phyloP scores from a whole-genome alignment of 2,329 filamentous ascomycete genomes.

The Elsinoe necatrix region DNA sequence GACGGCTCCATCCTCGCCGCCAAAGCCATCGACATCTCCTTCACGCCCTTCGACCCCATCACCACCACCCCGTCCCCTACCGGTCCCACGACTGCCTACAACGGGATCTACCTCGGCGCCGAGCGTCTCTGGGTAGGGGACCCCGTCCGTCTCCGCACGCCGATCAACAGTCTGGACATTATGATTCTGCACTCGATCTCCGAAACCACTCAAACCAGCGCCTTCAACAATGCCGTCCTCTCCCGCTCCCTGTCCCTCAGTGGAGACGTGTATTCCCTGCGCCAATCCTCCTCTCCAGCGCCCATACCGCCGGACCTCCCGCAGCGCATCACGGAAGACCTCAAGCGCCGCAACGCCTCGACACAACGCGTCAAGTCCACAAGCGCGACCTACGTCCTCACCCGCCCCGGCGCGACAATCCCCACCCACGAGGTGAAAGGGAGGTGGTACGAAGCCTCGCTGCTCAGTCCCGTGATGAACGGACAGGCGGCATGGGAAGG shows the following conservation, averaged over 20 bases:
- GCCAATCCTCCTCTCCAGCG: constrained; percentile 18
- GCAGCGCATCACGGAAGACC: constrained; percentile 44
- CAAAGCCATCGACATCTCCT: constrained; percentile 47
- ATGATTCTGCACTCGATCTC: constrained; percentile 40
- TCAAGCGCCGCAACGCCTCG: constrained; percentile 39
- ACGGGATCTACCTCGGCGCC: constrained; percentile 48
- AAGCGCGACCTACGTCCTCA: constrained; percentile 38
- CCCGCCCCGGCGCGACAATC: constrained; percentile 27
- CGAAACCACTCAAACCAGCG: constrained; percentile 29
- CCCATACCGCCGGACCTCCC: constrained; percentile 37
- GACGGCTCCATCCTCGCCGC: constrained; percentile 52
- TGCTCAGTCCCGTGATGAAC: constrained; percentile 39
- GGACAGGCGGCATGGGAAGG: constrained; percentile 22
- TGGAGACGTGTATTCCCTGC: constrained; percentile 47
- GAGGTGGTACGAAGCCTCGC: constrained; percentile 51
- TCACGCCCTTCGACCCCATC: constrained; percentile 45
- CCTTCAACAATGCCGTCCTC: constrained; percentile 20
- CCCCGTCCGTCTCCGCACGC: constrained; percentile 42
- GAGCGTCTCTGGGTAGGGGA: constrained; percentile 56
- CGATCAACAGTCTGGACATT: constrained; percentile 36
- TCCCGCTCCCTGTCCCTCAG: constrained; percentile 33
- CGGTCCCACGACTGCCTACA: constrained; percentile 39
- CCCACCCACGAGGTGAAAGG: constrained; percentile 47
- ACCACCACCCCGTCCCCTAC: constrained; percentile 33
- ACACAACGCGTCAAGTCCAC: constrained; percentile 32